These are phyloP conservation scores for Escallonia herrerae DNA, from an alignment of 129 eudicot species.

Conservation along the genomic window DNA sequence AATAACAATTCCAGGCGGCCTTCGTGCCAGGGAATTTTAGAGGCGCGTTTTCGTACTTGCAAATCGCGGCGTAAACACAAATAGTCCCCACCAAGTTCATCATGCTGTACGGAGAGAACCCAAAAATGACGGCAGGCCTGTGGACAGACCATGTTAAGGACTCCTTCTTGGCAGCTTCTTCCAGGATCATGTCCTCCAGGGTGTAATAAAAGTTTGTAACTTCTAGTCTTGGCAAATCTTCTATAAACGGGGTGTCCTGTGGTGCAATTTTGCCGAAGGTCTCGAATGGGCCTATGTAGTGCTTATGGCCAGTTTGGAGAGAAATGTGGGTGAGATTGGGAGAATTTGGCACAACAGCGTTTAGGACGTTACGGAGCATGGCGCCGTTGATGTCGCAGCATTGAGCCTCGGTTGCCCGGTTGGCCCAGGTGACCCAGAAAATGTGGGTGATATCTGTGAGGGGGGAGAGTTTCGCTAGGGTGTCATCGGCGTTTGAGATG, in stretches of 20 bases:
- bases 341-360: constrained; percentile 26
- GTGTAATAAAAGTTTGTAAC: constrained; percentile 33
- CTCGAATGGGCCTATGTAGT: constrained; percentile 38
- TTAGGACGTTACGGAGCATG: constrained; percentile 30
- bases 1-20: constrained; percentile 29
- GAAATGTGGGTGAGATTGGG: constrained; percentile 27
- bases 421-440: constrained; percentile 38
- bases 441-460: constrained; percentile 37
- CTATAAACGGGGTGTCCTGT: constrained; percentile 39
- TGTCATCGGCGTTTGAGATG: constrained; percentile 15
- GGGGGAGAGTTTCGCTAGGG: constrained; percentile 27
- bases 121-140: constrained; percentile 32
- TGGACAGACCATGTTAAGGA: constrained; percentile 37
- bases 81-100: constrained; percentile 28
- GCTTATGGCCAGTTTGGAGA: constrained; percentile 38
- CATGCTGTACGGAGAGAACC: constrained; percentile 36
- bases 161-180: constrained; percentile 7
- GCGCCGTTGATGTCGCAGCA: constrained; percentile 24
- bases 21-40: constrained; percentile 34
- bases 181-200: constrained; percentile 28
- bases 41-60: constrained; percentile 37
- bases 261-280: constrained; percentile 19
- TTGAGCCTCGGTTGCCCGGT: constrained; percentile 17
- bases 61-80: constrained; percentile 35
- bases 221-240: constrained; percentile 27